Evolutionary conservation across 257 asterid genomes (phyloP).

Genomic region (Solanum tarapatanum): DNA sequence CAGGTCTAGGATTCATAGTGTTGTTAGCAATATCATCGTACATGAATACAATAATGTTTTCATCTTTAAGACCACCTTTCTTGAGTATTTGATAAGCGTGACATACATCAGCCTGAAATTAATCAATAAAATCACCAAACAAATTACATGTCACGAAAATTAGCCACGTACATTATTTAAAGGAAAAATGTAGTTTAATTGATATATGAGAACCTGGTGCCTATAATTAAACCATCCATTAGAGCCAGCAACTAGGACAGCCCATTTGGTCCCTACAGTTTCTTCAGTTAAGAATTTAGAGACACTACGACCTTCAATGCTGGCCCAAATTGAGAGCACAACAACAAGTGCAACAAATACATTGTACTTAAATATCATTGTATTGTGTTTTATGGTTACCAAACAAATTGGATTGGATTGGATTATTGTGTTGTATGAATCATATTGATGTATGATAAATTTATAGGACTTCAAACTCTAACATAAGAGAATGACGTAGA

Average conservation of each 20-base stretch:
- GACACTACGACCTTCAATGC: neutral
- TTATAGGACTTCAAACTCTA: neutral
- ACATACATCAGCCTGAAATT: constrained; percentile 70
- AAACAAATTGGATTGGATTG: neutral
- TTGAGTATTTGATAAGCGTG: constrained; percentile 87
- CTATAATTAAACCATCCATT: constrained; percentile 93
- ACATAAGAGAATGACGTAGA: neutral
- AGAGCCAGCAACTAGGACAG: constrained; percentile 85
- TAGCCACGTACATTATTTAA: constrained; percentile 3
- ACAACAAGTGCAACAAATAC: neutral
- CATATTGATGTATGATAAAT: neutral
- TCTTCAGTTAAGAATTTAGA: constrained; percentile 17
- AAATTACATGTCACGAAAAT: neutral
- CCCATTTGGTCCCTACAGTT: constrained; percentile 83
- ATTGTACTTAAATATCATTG: neutral
- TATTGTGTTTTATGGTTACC: neutral
- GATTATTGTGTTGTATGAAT: neutral
- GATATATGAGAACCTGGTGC: constrained; percentile 48
- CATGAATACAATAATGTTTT: constrained; percentile 77
- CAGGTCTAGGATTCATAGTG: constrained; percentile 69
- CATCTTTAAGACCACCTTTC: constrained; percentile 80
- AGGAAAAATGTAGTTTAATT: neutral
- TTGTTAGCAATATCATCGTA: constrained; percentile 82
- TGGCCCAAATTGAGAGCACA: neutral
- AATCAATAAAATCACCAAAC: neutral